phyloP scores from a whole-genome alignment of 169 alveolate genomes.

The Theileria annulata region DNA sequence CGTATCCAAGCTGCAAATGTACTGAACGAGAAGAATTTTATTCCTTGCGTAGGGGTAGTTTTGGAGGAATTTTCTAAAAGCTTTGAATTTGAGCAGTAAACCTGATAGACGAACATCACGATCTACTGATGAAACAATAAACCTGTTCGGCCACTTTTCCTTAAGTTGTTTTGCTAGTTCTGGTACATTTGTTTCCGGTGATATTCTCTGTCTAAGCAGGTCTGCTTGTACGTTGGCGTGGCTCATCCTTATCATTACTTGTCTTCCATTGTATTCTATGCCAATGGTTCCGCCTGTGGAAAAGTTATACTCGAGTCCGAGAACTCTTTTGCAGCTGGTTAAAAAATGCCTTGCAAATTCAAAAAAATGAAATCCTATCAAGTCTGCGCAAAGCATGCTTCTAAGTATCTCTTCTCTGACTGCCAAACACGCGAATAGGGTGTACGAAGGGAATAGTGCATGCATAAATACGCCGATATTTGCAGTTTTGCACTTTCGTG shows the following conservation, averaged over 20 bases:
- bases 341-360: slow-evolving; percentile 89
- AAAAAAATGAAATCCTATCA: slow-evolving; percentile 92
- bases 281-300: slow-evolving; percentile 84
- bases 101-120: slow-evolving; percentile 74
- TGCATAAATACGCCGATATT: slow-evolving; percentile 90
- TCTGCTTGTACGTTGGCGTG: slow-evolving; percentile 64
- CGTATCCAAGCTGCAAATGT: slow-evolving; percentile 69
- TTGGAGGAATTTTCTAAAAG: slow-evolving; percentile 69
- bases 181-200: slow-evolving; percentile 17
- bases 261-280: slow-evolving; percentile 83
- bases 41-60: slow-evolving; percentile 64
- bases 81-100: slow-evolving; percentile 69
- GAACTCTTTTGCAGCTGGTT: slow-evolving; percentile 84
- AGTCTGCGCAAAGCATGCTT: slow-evolving; percentile 89
- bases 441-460: slow-evolving; percentile 92
- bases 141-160: slow-evolving; percentile 52
- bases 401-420: slow-evolving; percentile 89
- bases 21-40: slow-evolving; percentile 72
- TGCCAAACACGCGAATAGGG: slow-evolving; percentile 85
- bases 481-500: slow-evolving; percentile 75
- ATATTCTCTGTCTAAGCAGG: slow-evolving; percentile 14
- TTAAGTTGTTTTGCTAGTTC: slow-evolving; percentile 22
- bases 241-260: slow-evolving; percentile 68
- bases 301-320: slow-evolving; percentile 85
- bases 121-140: slow-evolving; percentile 65